Evolutionary conservation across 106 monocot species (phyloP).

Genomic region (Allium cepa): DNA sequence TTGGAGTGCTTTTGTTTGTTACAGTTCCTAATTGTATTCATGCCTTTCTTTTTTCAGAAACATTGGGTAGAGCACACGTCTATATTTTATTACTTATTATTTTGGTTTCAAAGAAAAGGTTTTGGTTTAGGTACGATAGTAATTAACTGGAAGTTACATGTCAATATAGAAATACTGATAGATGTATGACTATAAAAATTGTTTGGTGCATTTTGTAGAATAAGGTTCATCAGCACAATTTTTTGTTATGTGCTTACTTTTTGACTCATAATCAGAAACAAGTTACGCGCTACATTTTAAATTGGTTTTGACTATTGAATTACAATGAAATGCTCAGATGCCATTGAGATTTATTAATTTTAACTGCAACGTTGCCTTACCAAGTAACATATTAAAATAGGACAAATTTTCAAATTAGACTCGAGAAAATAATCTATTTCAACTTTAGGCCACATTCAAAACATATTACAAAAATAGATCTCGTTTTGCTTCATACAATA

Average conservation of each 20-base stretch:
- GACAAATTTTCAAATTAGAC: too few species aligned
- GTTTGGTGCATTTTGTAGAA: too few species aligned
- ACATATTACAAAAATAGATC: too few species aligned
- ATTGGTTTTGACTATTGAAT: neutral
- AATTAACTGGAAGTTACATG: neutral
- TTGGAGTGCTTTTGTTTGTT: neutral
- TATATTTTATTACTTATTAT: neutral
- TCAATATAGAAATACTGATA: neutral
- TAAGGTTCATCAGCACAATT: neutral
- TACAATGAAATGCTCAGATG: neutral
- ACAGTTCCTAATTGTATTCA: neutral
- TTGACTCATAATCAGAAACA: neutral
- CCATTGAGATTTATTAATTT: too few species aligned
- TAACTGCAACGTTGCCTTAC: too few species aligned
- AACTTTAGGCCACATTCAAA: too few species aligned
- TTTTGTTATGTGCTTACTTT: neutral
- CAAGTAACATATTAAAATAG: too few species aligned
- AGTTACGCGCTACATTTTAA: neutral
- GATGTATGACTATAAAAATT: neutral
- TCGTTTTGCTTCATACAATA: too few species aligned
- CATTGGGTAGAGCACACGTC: slow-evolving; percentile 3
- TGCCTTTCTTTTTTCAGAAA: neutral
- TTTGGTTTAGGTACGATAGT: neutral
- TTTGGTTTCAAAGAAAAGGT: neutral
- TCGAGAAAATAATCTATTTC: too few species aligned